Evolutionary conservation across 2,329 filamentous ascomycete species (phyloP).

Genomic region (Orbilia quercus): DNA sequence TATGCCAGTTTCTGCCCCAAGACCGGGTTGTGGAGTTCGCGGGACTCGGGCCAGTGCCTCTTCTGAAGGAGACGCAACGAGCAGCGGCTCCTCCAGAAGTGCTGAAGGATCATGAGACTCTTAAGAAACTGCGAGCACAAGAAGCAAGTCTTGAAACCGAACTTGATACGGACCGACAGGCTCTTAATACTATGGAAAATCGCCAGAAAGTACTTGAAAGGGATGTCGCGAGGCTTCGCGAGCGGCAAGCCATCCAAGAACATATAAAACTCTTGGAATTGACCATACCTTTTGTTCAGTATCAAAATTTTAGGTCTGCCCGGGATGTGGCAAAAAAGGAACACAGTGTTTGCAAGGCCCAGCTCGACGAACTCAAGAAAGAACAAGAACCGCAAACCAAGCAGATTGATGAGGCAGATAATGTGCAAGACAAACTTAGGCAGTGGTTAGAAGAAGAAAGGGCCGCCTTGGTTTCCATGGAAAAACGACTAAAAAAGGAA

Average conservation of each 20-base stretch:
- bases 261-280: constrained; percentile 74
- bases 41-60: constrained; percentile 79
- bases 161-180: constrained; percentile 63
- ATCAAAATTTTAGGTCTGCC: constrained; percentile 68
- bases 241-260: constrained; percentile 76
- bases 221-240: constrained; percentile 83
- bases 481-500: constrained; percentile 63
- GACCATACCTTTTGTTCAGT: constrained; percentile 74
- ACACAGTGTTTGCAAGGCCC: constrained; percentile 69
- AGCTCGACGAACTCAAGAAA: constrained; percentile 71
- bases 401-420: constrained; percentile 75
- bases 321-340: constrained; percentile 69
- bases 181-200: constrained; percentile 68
- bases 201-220: constrained; percentile 79
- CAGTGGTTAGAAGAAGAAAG: constrained; percentile 68
- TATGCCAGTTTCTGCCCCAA: constrained; percentile 96
- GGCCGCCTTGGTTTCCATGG: constrained; percentile 68
- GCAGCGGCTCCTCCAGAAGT: constrained; percentile 87
- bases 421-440: constrained; percentile 68
- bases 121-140: constrained; percentile 76
- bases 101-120: constrained; percentile 77
- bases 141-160: constrained; percentile 74
- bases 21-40: constrained; percentile 96
- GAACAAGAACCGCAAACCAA: constrained; percentile 75
- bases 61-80: constrained; percentile 85